Base-by-base conservation (phyloP, 306 rosid genomes). In the Cucurbita moschata region DNA sequence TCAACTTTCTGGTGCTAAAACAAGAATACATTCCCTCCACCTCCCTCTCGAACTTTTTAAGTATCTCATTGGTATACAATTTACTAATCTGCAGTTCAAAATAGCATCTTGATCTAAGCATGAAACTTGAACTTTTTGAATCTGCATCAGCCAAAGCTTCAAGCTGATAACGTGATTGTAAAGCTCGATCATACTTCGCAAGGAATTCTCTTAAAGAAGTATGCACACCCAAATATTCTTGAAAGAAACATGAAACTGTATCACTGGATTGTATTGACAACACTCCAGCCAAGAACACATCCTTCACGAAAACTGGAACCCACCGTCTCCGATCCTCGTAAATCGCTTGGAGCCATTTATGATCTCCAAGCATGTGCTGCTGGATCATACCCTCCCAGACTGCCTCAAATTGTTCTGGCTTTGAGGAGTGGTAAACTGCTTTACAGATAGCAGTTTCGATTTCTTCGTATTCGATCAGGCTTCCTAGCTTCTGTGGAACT, bases 371-470 rank as follows among this genome's bases (percentile, higher is more conserved):
- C 76, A 83, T 84, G 13, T 82, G 77, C 50, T 12, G 80, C 83
- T 79, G 87, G 78, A 88, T 80, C 84, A 85, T 85, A 76, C 80
- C 85, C 83, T 86, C 88, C 96, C 96, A 90, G 37, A 73, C 82
- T 43, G 85, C 81, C 60, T 86, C 93, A 35, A 90, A 88, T 64
- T 88, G 89, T 57, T 85, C 91, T 0, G 85, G 65, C 83, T 79
- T 83, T 77, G 78, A 67, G 68, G 96, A 88, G 78, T 69, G 63
- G 77, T 81, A 86, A 67, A 90, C 83, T 52, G 88, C 86, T 77
- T 77, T 76, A 66, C 35, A 77, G 72, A 90, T 56, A 69, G 80
- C 79, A 15, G 75, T 82, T 63, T 79, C 30, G 57, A 86, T 84
- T 23, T 78, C 87, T 73, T 84, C 89, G 64, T 76, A 82, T 63